Percentiles rank a stretch among this genome's conserved stretches.
Conservation (phyloP, 2,329 filamentous ascomycete species). For the Colletotrichum spinosum region DNA sequence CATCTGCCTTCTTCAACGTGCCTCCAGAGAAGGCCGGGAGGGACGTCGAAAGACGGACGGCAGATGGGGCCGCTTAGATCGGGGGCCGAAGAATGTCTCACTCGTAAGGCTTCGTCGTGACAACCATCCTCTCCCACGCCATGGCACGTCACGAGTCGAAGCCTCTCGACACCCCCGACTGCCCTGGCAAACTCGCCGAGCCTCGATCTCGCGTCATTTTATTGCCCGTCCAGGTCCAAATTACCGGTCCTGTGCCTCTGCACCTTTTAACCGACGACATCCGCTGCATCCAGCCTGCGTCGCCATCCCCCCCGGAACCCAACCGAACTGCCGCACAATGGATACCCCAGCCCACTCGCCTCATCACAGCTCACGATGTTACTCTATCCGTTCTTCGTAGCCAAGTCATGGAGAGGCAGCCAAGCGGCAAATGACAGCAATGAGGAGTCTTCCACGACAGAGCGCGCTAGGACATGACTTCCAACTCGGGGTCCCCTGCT, state of each 20-base stretch:
- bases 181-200: too few species aligned
- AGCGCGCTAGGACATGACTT: constrained; percentile 30
- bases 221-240: too few species aligned
- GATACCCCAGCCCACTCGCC: too few species aligned
- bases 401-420: constrained; percentile 3
- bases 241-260: too few species aligned
- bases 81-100: constrained; percentile 31
- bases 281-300: too few species aligned
- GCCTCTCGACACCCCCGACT: too few species aligned
- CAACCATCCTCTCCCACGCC: too few species aligned
- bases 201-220: too few species aligned
- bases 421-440: not conserved
- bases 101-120: constrained; percentile 5
- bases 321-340: too few species aligned
- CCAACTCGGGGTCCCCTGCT: constrained; percentile 27
- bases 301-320: too few species aligned
- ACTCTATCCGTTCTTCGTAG: constrained; percentile 2
- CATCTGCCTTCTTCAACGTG: not conserved
- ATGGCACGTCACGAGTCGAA: too few species aligned
- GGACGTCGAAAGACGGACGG: constrained; percentile 4
- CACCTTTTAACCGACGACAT: too few species aligned
- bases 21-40: not conserved
- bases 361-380: constrained; percentile 13
- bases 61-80: constrained; percentile 29
- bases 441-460: constrained; percentile 2